Evolutionary conservation across 352 stramenopile species (phyloP).

Genomic region (Phytopythium cucurbitacearum): DNA sequence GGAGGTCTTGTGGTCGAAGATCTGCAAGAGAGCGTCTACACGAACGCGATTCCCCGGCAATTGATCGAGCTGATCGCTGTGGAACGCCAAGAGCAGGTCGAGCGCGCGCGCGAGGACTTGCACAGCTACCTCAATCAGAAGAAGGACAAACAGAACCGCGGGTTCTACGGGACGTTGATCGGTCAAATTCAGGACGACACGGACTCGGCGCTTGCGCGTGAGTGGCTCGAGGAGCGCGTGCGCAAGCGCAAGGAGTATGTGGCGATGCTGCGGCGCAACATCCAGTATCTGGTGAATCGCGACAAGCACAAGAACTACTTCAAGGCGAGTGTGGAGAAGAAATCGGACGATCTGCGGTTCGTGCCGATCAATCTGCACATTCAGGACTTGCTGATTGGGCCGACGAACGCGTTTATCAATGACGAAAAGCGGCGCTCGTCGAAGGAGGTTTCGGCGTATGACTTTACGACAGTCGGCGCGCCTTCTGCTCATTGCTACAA

Average conservation of each 20-base stretch:
- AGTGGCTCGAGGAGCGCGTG: slow-evolving; percentile 79
- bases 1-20: slow-evolving; percentile 83
- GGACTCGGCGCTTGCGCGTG: slow-evolving; percentile 61
- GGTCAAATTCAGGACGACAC: slow-evolving; percentile 86
- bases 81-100: slow-evolving; percentile 73
- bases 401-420: slow-evolving; percentile 82
- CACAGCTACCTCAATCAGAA: slow-evolving; percentile 81
- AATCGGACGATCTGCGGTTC: slow-evolving; percentile 74
- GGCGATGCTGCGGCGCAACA: slow-evolving; percentile 74
- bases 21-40: slow-evolving; percentile 71
- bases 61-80: slow-evolving; percentile 76
- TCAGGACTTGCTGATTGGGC: slow-evolving; percentile 78
- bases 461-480: slow-evolving; percentile 84
- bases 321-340: slow-evolving; percentile 87
- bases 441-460: slow-evolving; percentile 80
- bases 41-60: slow-evolving; percentile 79
- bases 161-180: slow-evolving; percentile 85
- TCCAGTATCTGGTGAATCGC: slow-evolving; percentile 81
- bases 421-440: slow-evolving; percentile 70
- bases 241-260: slow-evolving; percentile 82
- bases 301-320: slow-evolving; percentile 89
- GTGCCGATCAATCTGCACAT: slow-evolving; percentile 88
- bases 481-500: slow-evolving; percentile 82
- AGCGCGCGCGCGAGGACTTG: slow-evolving; percentile 75
- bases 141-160: slow-evolving; percentile 78